A percentile compares a stretch with the other conserved stretches of the same genome.
Evolutionary conservation across 78 protist species (phyloP).

Genomic region (Dictyostelium firmibasis): DNA sequence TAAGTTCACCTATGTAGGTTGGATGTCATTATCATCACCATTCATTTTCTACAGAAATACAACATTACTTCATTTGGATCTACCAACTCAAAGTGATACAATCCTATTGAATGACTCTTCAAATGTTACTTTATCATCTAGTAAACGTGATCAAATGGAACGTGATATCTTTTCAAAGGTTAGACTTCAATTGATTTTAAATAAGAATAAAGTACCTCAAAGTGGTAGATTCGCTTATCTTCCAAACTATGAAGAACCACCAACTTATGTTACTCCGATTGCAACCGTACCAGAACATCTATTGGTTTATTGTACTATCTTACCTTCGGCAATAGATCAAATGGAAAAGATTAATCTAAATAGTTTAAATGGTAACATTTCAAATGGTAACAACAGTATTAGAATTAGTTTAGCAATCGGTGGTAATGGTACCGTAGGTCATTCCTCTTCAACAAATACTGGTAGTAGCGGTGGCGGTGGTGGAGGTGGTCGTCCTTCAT

Average conservation of each 20-base stretch:
- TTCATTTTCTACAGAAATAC: slow-evolving; percentile 49
- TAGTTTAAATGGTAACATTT: background rate
- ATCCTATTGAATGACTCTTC: background rate
- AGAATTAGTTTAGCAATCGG: background rate
- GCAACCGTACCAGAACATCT: slow-evolving; percentile 54
- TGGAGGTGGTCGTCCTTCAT: background rate
- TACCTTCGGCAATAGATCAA: background rate
- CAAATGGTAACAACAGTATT: background rate
- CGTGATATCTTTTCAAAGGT: background rate
- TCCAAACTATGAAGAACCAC: slow-evolving; percentile 26
- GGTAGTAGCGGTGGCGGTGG: background rate
- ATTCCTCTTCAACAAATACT: background rate
- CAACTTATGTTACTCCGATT: slow-evolving; percentile 13
- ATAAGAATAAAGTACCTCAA: slow-evolving; percentile 30
- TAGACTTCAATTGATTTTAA: slow-evolving; percentile 22
- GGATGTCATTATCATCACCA: slow-evolving; percentile 42
- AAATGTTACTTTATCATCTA: background rate
- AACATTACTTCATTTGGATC: background rate
- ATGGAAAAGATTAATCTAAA: background rate
- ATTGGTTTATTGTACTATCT: background rate
- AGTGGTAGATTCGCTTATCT: slow-evolving; percentile 19
- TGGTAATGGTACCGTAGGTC: background rate
- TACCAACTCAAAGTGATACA: background rate
- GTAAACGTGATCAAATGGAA: slow-evolving; percentile 20
- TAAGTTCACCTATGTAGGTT: slow-evolving; percentile 46